Base-by-base conservation (phyloP, 1,284 basidiomycete genomes). In the Ustilago lituana region DNA sequence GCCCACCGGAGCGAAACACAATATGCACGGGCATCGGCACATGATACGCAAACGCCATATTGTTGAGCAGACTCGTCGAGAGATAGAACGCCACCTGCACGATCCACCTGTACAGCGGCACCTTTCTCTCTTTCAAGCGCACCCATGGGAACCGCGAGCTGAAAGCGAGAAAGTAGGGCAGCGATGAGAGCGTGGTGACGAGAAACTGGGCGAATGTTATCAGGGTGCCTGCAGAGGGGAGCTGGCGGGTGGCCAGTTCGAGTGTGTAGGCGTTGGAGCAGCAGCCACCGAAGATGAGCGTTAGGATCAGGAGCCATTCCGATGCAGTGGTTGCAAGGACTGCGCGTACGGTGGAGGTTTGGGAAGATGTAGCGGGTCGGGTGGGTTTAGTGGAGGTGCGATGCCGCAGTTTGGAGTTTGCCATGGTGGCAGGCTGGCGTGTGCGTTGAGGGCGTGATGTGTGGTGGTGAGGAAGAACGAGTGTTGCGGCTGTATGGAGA, bases 11-110 rank as follows among this genome's bases (percentile, higher is more conserved):
- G 32, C 94, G 86, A 79, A 96, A 97, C 57, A 97, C 91, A 81
- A 97, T 96, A 82, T 97, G 94, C 1, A 97, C 90, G 0, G 91
- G 85, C 88, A 96, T 92, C 14, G 94, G 93, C 56, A 96, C 90
- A 58, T 87, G 83, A 48, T 65, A 93, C 4, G 88, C 91, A 80
- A 97, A 96, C 1, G 93, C 94, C 22, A 87, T 88, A 83, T 96
- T 97, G 84, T 97, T 97, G 74, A 97, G 84, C 53, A 89, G 80
- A n/a, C 90, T 93, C 54, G 93, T 87, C 7, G 86, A 82, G 62
- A 91, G 89, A 83, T 94, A 95, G 36, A 97, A 85, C 1, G 86
- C 85, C 40, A 96, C 93, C 83, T 96, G 93, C 0, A 90, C 84
- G 19, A 90, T 76, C 85, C 95, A 95, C 10, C 89, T 85, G 12